A percentile compares a stretch with the other conserved stretches of the same genome.
Evolutionary conservation across 257 asterid genomes (phyloP).

Genomic region (Nyctanthes arbortristis): DNA sequence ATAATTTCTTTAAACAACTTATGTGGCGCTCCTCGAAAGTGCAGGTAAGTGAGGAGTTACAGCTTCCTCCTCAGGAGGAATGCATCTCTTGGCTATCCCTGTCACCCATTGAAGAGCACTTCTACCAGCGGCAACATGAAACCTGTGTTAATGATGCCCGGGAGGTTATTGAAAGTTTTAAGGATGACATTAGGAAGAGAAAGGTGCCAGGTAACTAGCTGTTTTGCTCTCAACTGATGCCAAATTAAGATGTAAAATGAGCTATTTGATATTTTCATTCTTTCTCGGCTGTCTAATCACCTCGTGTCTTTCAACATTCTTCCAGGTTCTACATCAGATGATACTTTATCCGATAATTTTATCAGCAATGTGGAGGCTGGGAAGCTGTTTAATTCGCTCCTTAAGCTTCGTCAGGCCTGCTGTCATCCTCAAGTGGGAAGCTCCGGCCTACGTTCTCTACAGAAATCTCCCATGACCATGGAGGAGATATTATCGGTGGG

Average conservation of each 20-base stretch:
- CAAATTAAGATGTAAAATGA: constrained; percentile 10
- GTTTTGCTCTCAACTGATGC: constrained; percentile 16
- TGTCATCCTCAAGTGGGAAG: constrained; percentile 99
- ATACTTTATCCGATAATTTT: constrained; percentile 45
- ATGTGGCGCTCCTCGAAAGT: constrained; percentile 97
- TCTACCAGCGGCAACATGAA: constrained; percentile 91
- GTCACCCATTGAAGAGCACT: constrained; percentile 90
- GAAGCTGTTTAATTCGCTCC: constrained; percentile 90
- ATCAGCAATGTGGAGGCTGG: constrained; percentile 82
- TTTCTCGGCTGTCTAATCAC: constrained; percentile 13
- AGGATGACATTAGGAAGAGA: constrained; percentile 52
- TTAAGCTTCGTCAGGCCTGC: constrained; percentile 98
- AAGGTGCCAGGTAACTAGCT: constrained; percentile 50
- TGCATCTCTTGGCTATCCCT: constrained; percentile 81
- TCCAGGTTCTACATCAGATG: constrained; percentile 53
- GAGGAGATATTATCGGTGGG: constrained; percentile 90
- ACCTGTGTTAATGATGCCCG: constrained; percentile 91
- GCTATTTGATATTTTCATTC: neutral
- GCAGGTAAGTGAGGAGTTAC: constrained; percentile 79
- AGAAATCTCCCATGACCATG: constrained; percentile 98
- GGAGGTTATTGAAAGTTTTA: constrained; percentile 74
- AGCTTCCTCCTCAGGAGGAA: constrained; percentile 94
- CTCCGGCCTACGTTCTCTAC: constrained; percentile 89
- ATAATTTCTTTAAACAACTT: constrained; percentile 62
- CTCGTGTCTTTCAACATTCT: constrained; percentile 17